phyloP scores from a whole-genome alignment of 345 rosid species.

The Turritis glabra region DNA sequence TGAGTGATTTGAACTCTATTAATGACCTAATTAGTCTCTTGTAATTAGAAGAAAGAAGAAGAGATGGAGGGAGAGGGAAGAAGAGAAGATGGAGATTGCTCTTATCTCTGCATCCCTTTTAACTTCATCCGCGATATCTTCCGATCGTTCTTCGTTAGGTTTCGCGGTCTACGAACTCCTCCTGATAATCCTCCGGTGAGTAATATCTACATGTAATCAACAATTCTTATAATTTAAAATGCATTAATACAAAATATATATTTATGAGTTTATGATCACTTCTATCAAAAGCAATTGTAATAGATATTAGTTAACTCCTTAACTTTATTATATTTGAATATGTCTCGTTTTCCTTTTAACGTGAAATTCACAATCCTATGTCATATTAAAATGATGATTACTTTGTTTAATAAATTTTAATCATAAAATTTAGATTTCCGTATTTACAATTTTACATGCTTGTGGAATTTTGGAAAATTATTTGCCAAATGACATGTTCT shows the following conservation, averaged over 20 bases:
- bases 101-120: conserved; percentile 19
- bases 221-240: not conserved
- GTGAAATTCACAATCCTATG: not conserved
- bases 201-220: not conserved
- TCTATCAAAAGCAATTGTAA: not conserved
- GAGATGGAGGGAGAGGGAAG: conserved; percentile 23
- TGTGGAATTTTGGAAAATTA: not conserved
- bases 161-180: not conserved
- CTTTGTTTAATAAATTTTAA: not conserved
- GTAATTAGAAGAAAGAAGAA: conserved; percentile 10
- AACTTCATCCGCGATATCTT: not conserved
- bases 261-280: not conserved
- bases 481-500: not conserved
- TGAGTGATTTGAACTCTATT: conserved; percentile 24
- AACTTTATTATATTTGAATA: not conserved
- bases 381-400: not conserved
- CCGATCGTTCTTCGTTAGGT: conserved; percentile 1
- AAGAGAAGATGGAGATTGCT: conserved; percentile 28
- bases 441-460: not conserved
- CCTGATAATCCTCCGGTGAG: conserved; percentile 1
- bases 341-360: not conserved
- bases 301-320: not conserved
- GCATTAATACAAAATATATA: no score
- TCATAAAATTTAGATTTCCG: not conserved
- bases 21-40: not conserved